phyloP scores from a whole-genome alignment of 2,329 filamentous ascomycete genomes.

The Curvularia spicifera region DNA sequence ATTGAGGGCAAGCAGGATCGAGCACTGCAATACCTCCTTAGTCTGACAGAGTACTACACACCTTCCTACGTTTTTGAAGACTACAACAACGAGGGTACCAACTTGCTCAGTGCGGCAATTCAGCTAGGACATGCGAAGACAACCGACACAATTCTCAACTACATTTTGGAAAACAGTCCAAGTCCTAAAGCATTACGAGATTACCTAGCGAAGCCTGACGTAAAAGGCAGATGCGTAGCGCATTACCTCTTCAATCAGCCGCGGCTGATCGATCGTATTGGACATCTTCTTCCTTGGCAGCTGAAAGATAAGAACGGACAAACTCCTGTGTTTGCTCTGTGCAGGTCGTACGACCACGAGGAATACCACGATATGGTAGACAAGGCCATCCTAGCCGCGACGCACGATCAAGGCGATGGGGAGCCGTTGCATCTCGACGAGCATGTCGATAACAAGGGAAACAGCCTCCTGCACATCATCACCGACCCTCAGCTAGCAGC shows the following conservation, averaged over 20 bases:
- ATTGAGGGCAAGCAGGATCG: conserved; percentile 68
- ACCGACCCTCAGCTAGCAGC: conserved; percentile 80
- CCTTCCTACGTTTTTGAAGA: conserved; percentile 76
- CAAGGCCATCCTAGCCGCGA: conserved; percentile 76
- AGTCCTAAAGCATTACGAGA: conserved; percentile 63
- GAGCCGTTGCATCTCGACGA: conserved; percentile 87
- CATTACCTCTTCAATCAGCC: conserved; percentile 97
- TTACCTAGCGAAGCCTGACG: conserved; percentile 80
- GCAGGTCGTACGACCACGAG: conserved; percentile 91
- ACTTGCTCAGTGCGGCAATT: conserved; percentile 85
- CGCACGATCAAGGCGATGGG: conserved; percentile 75
- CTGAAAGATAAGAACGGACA: conserved; percentile 95
- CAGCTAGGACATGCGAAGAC: conserved; percentile 79
- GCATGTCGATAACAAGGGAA: conserved; percentile 90
- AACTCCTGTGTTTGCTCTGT: conserved; percentile 95
- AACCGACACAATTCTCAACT: conserved; percentile 76
- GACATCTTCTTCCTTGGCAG: conserved; percentile 81
- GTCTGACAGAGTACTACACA: conserved; percentile 77
- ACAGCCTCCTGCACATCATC: conserved; percentile 94
- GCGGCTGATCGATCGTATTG: conserved; percentile 76
- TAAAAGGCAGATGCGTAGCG: conserved; percentile 85
- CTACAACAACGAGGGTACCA: conserved; percentile 87
- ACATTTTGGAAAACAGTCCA: conserved; percentile 63
- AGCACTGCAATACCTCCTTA: conserved; percentile 79
- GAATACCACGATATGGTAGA: conserved; percentile 89